Evolutionary conservation across 495 filamentous ascomycete genomes (phyloP), one percentile per base, ranked within the genome.

Genomic region (Tetracladium marchalianum): DNA sequence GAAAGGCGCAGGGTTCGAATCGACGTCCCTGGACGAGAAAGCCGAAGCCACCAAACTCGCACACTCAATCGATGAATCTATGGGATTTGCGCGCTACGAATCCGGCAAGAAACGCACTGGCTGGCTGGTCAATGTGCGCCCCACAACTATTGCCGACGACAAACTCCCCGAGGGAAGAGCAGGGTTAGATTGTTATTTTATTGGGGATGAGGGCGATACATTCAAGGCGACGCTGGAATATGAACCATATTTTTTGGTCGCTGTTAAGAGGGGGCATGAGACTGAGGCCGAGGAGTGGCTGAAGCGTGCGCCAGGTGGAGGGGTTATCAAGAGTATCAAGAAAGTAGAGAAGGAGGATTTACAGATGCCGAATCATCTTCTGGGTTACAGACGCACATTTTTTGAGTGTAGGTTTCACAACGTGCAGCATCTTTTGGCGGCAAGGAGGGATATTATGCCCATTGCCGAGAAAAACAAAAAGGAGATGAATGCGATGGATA

Each of bases 141-240:
- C 86, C 35, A 96, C 92, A 0, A 79, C 76, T 15, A 71, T 97
- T 32, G 84, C 93, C 59, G 90, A 96, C 63, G 72, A 87, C 16
- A 87, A 87, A 49, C 69, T 86, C 5, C 78, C 80, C 10, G 49
- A 53, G 4, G 55, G 55, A 3, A 76, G 88, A 50, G 87, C 92
- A 1, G 92, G 83, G 6, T 81, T 99, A 44, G 93, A 99, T 65
- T 96, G 83, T 65, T 99, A 95, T 66, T 97, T 99, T 65, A 78
- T 99, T 40, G 88, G 92, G 58, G 87, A 96, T 44, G 85, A 90
- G 57, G 90, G 90, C 10, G 76, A 77, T 17, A 95, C 85, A 18
- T 99, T 97, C 74, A 97, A 97, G 64, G 90, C 92, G 35, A 96
- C 90, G 15, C 68, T 97, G 48, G 86, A 93, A 63, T 95, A 95